A percentile compares a stretch with the other conserved stretches of the same genome.
phyloP scores from a whole-genome alignment of 2,329 filamentous ascomycete genomes.

The Ophiosphaerella korrae region DNA sequence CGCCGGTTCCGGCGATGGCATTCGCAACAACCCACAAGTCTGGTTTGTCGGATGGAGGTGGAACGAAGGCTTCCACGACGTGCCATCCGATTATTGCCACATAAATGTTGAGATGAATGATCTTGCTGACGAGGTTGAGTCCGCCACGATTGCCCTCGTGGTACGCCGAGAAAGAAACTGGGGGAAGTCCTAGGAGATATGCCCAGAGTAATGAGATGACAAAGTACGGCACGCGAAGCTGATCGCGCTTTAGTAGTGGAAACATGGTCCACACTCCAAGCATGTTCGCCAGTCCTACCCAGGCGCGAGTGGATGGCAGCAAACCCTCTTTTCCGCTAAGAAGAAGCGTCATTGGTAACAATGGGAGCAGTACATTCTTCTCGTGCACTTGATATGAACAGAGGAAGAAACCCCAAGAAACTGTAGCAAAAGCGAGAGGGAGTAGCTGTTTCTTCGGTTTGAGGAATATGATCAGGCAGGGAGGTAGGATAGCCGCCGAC shows the following conservation, averaged over 20 bases:
- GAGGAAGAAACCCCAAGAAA: constrained; percentile 95
- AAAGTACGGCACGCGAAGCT: constrained; percentile 80
- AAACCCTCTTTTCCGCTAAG: constrained; percentile 80
- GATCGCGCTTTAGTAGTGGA: constrained; percentile 83
- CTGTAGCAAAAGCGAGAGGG: constrained; percentile 79
- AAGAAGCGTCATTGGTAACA: constrained; percentile 91
- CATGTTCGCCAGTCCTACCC: constrained; percentile 95
- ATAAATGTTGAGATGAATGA: constrained; percentile 80
- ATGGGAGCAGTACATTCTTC: constrained; percentile 90
- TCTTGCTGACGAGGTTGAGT: constrained; percentile 63
- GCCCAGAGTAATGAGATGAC: constrained; percentile 88
- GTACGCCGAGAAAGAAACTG: constrained; percentile 73
- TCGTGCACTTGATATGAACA: constrained; percentile 99
- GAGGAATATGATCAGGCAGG: constrained; percentile 79
- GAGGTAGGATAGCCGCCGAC: constrained; percentile 74
- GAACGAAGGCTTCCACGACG: constrained; percentile 69
- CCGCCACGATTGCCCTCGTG: constrained; percentile 52
- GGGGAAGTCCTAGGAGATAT: constrained; percentile 86
- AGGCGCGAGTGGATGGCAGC: constrained; percentile 75
- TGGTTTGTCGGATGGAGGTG: constrained; percentile 76
- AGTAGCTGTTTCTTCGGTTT: constrained; percentile 77
- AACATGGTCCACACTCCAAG: constrained; percentile 93
- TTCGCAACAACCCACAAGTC: constrained; percentile 95
- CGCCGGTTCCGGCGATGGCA: constrained; percentile 81
- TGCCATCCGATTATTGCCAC: constrained; percentile 81